Percentiles rank a stretch among this genome's conserved stretches.
Conservation (phyloP, 2,329 filamentous ascomycete species). For the Diaporthe ilicicola region DNA sequence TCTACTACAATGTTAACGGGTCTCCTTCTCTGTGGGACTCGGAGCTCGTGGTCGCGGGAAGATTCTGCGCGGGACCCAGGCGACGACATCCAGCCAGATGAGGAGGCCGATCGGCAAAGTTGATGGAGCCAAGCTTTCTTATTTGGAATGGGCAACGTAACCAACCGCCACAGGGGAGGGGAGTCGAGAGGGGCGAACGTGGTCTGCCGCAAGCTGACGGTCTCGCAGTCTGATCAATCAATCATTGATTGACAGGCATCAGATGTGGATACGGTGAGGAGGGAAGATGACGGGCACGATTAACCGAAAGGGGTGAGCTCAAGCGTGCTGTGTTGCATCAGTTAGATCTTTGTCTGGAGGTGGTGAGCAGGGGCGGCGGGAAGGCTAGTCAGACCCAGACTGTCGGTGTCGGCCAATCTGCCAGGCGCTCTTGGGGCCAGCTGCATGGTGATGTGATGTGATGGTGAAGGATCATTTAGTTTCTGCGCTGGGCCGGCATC, state of each 20-base stretch:
- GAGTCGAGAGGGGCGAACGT: not conserved
- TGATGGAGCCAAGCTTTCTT: not conserved
- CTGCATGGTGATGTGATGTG: constrained; percentile 8
- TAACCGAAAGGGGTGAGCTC: not conserved
- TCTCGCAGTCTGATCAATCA: constrained; percentile 2
- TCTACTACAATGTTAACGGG: not conserved
- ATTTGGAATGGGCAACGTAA: constrained; percentile 6
- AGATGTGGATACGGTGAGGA: constrained; percentile 6
- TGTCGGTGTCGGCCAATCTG: constrained; percentile 31
- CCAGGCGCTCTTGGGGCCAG: not conserved
- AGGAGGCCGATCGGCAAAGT: not conserved
- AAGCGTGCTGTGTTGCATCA: constrained; percentile 20
- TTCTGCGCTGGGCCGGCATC: constrained; percentile 1
- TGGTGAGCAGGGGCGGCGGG: constrained; percentile 33
- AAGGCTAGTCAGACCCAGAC: constrained; percentile 33
- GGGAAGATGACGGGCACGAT: not conserved
- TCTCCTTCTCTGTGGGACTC: not conserved
- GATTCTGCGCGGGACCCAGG: not conserved
- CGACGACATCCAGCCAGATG: constrained; percentile 3
- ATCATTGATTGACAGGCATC: not conserved
- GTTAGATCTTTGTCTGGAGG: constrained; percentile 24
- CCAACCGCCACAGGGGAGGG: not conserved
- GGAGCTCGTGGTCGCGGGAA: not conserved
- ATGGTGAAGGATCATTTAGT: constrained; percentile 22
- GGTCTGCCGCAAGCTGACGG: constrained; percentile 6